phyloP scores from a whole-genome alignment of 2,329 filamentous ascomycete species.

The Cercospora zeae-maydis region DNA sequence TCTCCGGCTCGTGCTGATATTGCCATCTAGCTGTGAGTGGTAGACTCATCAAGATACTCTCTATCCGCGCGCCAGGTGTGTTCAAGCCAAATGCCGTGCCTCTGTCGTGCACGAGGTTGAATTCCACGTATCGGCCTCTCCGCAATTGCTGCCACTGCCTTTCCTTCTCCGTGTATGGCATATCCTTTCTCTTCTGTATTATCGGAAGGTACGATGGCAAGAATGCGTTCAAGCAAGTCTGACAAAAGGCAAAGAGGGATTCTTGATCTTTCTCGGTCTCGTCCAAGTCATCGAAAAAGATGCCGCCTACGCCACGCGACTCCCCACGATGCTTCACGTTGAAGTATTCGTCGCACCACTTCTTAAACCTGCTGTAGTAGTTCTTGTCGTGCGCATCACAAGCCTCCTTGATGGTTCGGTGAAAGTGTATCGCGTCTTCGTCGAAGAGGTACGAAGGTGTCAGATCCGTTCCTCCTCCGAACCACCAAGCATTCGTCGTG shows the following conservation, averaged over 20 bases:
- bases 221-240: conserved; percentile 81
- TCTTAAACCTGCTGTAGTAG: conserved; percentile 94
- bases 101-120: conserved; percentile 94
- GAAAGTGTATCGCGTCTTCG: conserved; percentile 95
- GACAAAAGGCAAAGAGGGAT: conserved; percentile 82
- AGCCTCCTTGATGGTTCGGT: conserved; percentile 83
- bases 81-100: conserved; percentile 93
- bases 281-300: conserved; percentile 98
- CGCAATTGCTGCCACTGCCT: conserved; percentile 97
- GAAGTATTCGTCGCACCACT: conserved; percentile 98
- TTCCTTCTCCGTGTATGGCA: conserved; percentile 80
- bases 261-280: conserved; percentile 81
- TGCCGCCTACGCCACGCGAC: conserved; percentile 82
- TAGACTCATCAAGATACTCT: conserved; percentile 97
- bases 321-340: conserved; percentile 87
- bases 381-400: conserved; percentile 90
- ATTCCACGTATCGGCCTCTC: conserved; percentile 94
- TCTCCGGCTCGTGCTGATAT: conserved; percentile 87
- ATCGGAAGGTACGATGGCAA: conserved; percentile 89
- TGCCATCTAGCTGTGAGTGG: conserved; percentile 90
- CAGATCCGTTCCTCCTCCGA: conserved; percentile 89
- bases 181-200: conserved; percentile 80
- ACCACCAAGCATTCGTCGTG: conserved; percentile 90
- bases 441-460: conserved; percentile 94
- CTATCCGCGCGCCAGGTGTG: conserved; percentile 83